Evolutionary conservation across 805 yeast species (phyloP).

Genomic region (Ogataea ganodermae): DNA sequence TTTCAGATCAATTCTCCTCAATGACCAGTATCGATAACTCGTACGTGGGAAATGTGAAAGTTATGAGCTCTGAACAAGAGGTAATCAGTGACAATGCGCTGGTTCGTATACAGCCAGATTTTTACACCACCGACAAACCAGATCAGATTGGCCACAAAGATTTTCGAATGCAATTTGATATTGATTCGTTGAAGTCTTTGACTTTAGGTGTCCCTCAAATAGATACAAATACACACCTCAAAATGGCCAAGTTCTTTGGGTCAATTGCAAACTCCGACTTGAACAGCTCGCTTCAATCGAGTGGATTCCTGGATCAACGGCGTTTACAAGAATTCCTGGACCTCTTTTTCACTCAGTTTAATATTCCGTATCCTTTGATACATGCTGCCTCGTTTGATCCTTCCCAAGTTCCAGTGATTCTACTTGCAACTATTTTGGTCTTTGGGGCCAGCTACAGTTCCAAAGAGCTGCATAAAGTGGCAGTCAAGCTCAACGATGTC

Average conservation of each 20-base stretch:
- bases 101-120: not conserved
- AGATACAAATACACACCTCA: not conserved
- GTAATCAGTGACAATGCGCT: not conserved
- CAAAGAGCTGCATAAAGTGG: constrained; percentile 5
- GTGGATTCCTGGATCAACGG: constrained; percentile 9
- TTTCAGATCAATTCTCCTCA: not conserved
- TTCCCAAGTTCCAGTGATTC: not conserved
- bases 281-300: not conserved
- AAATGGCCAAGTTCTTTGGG: constrained; percentile 9
- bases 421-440: constrained; percentile 13
- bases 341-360: constrained; percentile 14
- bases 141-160: not conserved
- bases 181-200: constrained; percentile 7
- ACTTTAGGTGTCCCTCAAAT: constrained; percentile 6
- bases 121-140: not conserved
- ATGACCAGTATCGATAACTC: not conserved
- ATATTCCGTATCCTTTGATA: constrained; percentile 18
- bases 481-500: constrained; percentile 14
- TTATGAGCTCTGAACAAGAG: not conserved
- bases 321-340: constrained; percentile 12
- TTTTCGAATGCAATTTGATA: not conserved
- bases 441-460: constrained; percentile 13
- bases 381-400: constrained; percentile 17
- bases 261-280: constrained; percentile 3
- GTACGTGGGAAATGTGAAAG: not conserved